phyloP scores from a whole-genome alignment of 441 rosid genomes.

The Erysimum cheiri region DNA sequence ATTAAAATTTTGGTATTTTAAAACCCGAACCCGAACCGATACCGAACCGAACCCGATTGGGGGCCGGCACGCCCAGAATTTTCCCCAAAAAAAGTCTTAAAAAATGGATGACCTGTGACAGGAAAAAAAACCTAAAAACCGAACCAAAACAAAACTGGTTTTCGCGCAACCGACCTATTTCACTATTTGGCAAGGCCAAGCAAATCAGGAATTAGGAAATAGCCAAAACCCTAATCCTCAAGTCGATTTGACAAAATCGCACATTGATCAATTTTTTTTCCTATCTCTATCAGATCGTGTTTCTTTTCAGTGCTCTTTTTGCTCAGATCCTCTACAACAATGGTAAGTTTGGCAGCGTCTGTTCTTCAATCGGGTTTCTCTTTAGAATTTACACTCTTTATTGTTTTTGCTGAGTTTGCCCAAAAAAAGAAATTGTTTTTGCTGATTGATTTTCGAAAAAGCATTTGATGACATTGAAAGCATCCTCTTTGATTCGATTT shows the following conservation, averaged over 20 bases:
- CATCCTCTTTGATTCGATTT: not conserved
- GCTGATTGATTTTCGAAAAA: constrained; percentile 13
- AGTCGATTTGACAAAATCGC: not conserved
- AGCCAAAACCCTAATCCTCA: constrained; percentile 36
- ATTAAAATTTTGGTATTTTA: too few relatives aligned
- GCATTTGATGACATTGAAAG: constrained; percentile 6
- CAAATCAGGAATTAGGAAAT: not conserved
- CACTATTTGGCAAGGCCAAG: constrained; percentile 1
- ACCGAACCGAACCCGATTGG: too few relatives aligned
- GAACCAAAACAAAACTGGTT: too few relatives aligned
- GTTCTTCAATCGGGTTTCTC: constrained; percentile 1
- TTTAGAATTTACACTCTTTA: not conserved
- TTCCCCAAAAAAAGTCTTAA: too few relatives aligned
- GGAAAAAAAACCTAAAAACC: too few relatives aligned
- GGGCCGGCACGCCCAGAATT: too few relatives aligned
- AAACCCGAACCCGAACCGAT: too few relatives aligned
- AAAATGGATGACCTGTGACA: too few relatives aligned
- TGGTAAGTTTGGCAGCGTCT: constrained; percentile 29
- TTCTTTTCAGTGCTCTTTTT: not conserved
- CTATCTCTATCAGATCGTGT: constrained; percentile 2
- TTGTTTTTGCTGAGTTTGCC: not conserved
- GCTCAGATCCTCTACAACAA: constrained; percentile 14
- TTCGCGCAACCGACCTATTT: not conserved
- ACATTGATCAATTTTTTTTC: constrained; percentile 1
- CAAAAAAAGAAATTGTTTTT: too few relatives aligned